These are phyloP conservation scores for Amaranthus cruentus DNA, from an alignment of 148 eudicot species.

Conservation along the genomic window DNA sequence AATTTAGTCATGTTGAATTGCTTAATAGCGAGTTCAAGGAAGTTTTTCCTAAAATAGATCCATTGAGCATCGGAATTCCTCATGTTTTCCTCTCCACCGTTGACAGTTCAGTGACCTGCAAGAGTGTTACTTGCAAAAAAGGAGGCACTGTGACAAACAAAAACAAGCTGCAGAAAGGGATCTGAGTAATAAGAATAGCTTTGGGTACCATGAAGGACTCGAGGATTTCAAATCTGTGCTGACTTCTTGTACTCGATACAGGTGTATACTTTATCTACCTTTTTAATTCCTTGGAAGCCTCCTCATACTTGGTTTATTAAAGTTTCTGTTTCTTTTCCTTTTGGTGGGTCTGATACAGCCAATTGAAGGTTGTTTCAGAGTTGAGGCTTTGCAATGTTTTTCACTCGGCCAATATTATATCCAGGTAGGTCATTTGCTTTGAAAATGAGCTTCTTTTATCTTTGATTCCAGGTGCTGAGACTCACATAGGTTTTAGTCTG, in stretches of 20 bases:
- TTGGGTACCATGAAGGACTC: constrained; percentile 58
- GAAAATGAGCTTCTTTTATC: constrained; percentile 1
- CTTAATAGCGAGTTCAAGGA: not conserved
- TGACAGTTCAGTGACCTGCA: constrained; percentile 78
- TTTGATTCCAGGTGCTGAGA: not conserved
- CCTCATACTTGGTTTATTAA: not conserved
- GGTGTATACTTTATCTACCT: constrained; percentile 33
- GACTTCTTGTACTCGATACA: constrained; percentile 67
- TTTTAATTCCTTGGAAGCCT: not conserved
- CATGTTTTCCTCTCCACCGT: not conserved
- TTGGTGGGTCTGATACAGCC: constrained; percentile 31
- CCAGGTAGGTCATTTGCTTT: constrained; percentile 47
- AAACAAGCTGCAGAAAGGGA: constrained; percentile 28
- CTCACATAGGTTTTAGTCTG: not conserved
- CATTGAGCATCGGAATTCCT: not conserved
- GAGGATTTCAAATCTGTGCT: constrained; percentile 78
- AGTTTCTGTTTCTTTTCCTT: not conserved
- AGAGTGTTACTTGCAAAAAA: constrained; percentile 79
- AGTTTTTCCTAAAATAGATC: not conserved
- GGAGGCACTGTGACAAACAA: constrained; percentile 47
- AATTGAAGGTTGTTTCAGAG: constrained; percentile 72
- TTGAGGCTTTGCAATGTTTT: constrained; percentile 76
- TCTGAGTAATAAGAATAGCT: constrained; percentile 29
- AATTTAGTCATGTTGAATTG: not conserved
- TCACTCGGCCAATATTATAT: constrained; percentile 73